Percentiles rank a stretch among this genome's conserved stretches.
These are phyloP conservation scores for Aspergillus awamori DNA, from an alignment of 2,329 filamentous ascomycete genomes.

Conservation along the genomic window DNA sequence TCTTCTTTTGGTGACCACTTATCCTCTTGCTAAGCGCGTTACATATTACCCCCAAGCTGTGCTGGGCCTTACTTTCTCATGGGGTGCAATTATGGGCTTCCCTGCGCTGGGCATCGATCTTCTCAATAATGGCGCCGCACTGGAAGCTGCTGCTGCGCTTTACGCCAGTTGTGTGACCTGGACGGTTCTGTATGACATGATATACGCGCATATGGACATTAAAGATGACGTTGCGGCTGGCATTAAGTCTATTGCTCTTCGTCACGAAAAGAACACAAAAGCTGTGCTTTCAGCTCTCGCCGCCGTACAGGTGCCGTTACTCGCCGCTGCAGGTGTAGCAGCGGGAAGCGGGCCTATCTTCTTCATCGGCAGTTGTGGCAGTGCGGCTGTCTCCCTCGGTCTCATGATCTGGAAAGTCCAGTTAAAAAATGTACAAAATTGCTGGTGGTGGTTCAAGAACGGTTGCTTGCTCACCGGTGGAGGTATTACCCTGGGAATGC, in stretches of 20 bases:
- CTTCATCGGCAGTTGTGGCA: slow-evolving; percentile 61
- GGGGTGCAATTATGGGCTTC: slow-evolving; percentile 54
- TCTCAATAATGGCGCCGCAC: slow-evolving; percentile 39
- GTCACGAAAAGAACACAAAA: slow-evolving; percentile 52
- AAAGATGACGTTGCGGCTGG: slow-evolving; percentile 54
- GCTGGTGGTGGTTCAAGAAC: slow-evolving; percentile 68
- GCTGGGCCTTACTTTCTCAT: slow-evolving; percentile 56
- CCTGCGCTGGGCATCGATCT: slow-evolving; percentile 51
- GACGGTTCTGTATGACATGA: slow-evolving; percentile 56
- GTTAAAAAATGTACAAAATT: slow-evolving; percentile 59
- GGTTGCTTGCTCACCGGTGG: slow-evolving; percentile 65
- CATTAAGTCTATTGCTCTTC: slow-evolving; percentile 55
- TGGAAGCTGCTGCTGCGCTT: slow-evolving; percentile 44
- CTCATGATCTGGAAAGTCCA: slow-evolving; percentile 64
- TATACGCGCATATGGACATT: slow-evolving; percentile 57
- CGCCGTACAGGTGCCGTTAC: slow-evolving; percentile 45
- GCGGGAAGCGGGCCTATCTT: slow-evolving; percentile 61
- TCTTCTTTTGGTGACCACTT: slow-evolving; percentile 49
- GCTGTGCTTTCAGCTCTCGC: slow-evolving; percentile 46
- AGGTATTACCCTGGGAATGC: slow-evolving; percentile 58
- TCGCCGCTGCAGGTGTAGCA: slow-evolving; percentile 48
- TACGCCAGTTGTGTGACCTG: slow-evolving; percentile 53
- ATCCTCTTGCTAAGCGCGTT: slow-evolving; percentile 57
- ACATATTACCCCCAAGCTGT: slow-evolving; percentile 58
- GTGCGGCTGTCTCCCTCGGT: slow-evolving; percentile 56